Conservation (phyloP, 78 protist species). For the Dictyostelium firmibasis region DNA sequence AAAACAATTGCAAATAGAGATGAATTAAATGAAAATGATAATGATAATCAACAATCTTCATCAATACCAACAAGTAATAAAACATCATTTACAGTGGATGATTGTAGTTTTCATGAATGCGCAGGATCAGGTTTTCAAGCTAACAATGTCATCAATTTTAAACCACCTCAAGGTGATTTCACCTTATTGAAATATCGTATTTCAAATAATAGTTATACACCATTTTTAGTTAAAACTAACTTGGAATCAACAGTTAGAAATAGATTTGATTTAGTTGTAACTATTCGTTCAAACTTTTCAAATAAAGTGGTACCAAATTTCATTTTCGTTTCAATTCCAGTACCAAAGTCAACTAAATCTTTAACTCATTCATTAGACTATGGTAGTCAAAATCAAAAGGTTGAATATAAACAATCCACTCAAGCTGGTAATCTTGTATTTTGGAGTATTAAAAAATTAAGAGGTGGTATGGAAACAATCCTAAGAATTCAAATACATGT, state of each 20-base stretch:
- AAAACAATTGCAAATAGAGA: constrained; percentile 2
- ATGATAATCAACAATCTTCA: neutral
- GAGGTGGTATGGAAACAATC: constrained; percentile 72
- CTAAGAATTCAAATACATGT: constrained; percentile 25
- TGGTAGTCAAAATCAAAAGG: constrained; percentile 11
- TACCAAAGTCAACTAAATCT: constrained; percentile 38
- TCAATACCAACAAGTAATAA: neutral
- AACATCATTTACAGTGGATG: constrained; percentile 19
- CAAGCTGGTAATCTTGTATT: neutral
- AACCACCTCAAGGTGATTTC: constrained; percentile 76
- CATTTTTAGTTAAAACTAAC: constrained; percentile 23
- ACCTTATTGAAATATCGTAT: constrained; percentile 63
- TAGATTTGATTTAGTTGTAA: constrained; percentile 27
- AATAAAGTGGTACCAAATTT: constrained; percentile 8
- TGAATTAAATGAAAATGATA: neutral
- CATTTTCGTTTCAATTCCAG: constrained; percentile 29
- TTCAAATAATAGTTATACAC: constrained; percentile 36
- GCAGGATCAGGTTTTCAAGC: constrained; percentile 18
- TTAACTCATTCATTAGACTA: constrained; percentile 15
- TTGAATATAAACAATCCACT: constrained; percentile 36
- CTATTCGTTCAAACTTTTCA: constrained; percentile 37
- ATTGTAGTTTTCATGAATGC: constrained; percentile 68
- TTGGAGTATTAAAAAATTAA: constrained; percentile 74
- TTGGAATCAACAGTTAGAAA: neutral
- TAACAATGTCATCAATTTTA: constrained; percentile 17